Base-by-base conservation (phyloP, 2,329 filamentous ascomycete species). In the Corinectria fuckeliana region DNA sequence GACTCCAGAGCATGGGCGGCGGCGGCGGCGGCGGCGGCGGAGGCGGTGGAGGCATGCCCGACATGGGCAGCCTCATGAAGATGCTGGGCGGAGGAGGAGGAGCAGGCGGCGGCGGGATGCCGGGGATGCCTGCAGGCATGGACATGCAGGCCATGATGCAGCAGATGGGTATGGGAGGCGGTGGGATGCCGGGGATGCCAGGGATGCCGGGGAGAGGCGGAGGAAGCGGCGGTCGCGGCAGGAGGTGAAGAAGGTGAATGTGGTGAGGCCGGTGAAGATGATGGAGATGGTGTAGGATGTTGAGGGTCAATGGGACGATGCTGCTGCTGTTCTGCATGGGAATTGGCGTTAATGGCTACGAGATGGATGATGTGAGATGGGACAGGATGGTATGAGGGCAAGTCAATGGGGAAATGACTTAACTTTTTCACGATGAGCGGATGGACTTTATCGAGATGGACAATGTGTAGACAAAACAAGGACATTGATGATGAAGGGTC, bases 1-100 rank as follows among this genome's bases (percentile, higher is more conserved):
- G 93, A 11, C 82, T 99, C 79, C 91, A 93, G 74, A 92, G 90
- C 68, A 96, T 98, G 92, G 95, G 94, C 30, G 92, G 94, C 30
- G 92, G 91, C 1, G 85, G 80, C 2, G 89, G 82, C 6, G 85
- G 82, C 34, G 88, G 91, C 1, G 85, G 80, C 2, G 89, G 82
- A 5, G 85, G 82, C 34, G 88, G 82, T 3, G 89, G 80, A 38
- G 84, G 85, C 5, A 92, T 93, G 89, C 89, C 89, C 0, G 92
- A 96, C 70, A 90, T 97, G 85, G 87, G 87, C 28, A 88, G 88
- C 57, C 84, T 98, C 78, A 94, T 96, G 86, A 94, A 95, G 82
- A 96, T 96, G 91, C 85, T 97, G 1, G 88, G 87, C 5, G 89
- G 87, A 21, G 86, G 81, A 9, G 81, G 77, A 5, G 76, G 78